Evolutionary conservation across 345 rosid species (phyloP), one percentile per base, ranked within the genome.

Genomic region (Melaleuca alternifolia): DNA sequence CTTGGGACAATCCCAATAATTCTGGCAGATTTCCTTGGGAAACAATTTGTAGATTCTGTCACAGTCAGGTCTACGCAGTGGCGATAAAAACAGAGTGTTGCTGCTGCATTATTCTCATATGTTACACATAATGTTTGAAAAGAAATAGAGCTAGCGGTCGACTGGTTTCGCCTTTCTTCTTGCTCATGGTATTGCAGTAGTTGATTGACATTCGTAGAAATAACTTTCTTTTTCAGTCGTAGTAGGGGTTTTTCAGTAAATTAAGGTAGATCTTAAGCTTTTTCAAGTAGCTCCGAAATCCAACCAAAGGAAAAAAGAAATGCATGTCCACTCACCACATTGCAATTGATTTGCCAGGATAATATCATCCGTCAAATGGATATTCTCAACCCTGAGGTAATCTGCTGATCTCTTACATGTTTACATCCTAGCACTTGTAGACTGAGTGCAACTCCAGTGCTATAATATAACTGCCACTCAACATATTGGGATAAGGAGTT

Each of bases 381-480:
- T 88, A 96, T 91, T n/a, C 89, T 96, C 85, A 96, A 93, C 86
- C 98, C 97, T 48, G 95, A 94, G 99, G 99, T 95, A 93, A 37
- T 85, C 86, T 87, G 46, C 53, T 86, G 50, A 84, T 71, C 26
- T 30, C 23, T 71, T 26, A 71, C 81, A 18, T 37, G 26, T 71
- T 59, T 59, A 6, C 71, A 3, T n/a, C 71, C 1, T 71, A 71
- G 23, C 37, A 71, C 48, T 59, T 59, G 37, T 59, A 59, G 37
- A 59, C 71, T 59, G 37, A 59, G 37, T 59, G 71, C 37, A 59
- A n/a, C 37, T 59, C 37, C 71, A 59, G 71, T 59, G 71, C 37
- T 13, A 59, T n/a, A 59, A n/a, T 12, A n/a, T n/a, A 59, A 59
- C 37, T 9, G 33, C 71, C 71, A 59, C 13, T 59, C 71, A 59